Conservation (phyloP, 1,139 yeast species). For the Suhomyces maxii region DNA sequence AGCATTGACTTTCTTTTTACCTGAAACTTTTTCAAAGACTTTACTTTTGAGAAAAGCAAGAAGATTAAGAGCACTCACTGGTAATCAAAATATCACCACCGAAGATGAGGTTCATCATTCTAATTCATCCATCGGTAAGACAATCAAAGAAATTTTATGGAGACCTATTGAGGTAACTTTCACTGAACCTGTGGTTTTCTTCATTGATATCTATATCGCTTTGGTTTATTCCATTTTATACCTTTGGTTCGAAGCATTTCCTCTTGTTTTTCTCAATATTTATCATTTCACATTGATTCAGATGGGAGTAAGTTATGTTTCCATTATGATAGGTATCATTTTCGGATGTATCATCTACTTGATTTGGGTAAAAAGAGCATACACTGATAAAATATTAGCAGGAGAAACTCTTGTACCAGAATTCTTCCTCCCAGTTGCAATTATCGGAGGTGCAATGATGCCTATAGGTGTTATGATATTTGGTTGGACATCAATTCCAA, state of each 20-base stretch:
- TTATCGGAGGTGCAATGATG: conserved; percentile 41
- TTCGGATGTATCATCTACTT: conserved; percentile 28
- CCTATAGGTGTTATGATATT: conserved; percentile 49
- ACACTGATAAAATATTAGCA: conserved; percentile 23
- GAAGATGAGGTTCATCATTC: conserved; percentile 27
- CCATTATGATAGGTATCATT: conserved; percentile 44
- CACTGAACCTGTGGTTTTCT: conserved; percentile 46
- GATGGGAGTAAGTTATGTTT: conserved; percentile 46
- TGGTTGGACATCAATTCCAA: conserved; percentile 48
- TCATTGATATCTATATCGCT: conserved; percentile 51
- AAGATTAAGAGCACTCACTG: conserved; percentile 34
- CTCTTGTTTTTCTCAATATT: conserved; percentile 48
- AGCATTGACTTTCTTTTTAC: conserved; percentile 27
- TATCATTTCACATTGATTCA: conserved; percentile 49
- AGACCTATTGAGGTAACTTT: conserved; percentile 46
- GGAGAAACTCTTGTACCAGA: conserved; percentile 36
- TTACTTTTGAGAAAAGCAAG: conserved; percentile 35
- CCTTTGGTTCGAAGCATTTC: conserved; percentile 62
- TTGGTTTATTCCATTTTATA: conserved; percentile 55
- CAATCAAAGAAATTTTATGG: conserved; percentile 45
- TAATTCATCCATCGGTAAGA: conserved; percentile 18
- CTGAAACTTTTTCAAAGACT: conserved; percentile 36
- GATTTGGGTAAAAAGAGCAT: conserved; percentile 19
- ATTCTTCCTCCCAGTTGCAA: conserved; percentile 41
- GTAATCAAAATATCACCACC: conserved; percentile 30